Evolutionary conservation across 306 rosid genomes (phyloP).

Genomic region (Ceratonia siliqua): DNA sequence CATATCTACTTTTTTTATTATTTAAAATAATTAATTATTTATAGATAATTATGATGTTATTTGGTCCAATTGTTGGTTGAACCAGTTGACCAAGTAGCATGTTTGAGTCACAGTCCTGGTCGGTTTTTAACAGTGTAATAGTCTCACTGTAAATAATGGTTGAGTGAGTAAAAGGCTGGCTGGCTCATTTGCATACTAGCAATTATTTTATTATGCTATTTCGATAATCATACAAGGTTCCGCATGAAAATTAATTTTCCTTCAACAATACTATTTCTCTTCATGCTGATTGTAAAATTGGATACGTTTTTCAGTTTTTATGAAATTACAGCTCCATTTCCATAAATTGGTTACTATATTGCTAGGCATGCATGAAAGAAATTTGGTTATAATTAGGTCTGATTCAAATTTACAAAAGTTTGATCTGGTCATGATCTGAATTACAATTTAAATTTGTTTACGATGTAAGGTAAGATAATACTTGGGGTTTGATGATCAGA

Average conservation of each 20-base stretch:
- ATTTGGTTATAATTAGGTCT: slow-evolving; percentile 14
- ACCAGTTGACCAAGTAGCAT: no score
- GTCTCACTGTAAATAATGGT: background rate
- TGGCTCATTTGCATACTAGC: slow-evolving; percentile 6
- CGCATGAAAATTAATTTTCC: slow-evolving; percentile 8
- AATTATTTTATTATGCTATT: slow-evolving; percentile 1
- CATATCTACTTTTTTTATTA: no score
- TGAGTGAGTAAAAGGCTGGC: background rate
- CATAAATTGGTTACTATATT: background rate
- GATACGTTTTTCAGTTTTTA: slow-evolving; percentile 14
- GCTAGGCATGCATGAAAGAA: slow-evolving; percentile 3
- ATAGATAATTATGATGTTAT: no score
- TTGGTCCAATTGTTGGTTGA: no score
- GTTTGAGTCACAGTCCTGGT: no score
- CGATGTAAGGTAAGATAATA: slow-evolving; percentile 23
- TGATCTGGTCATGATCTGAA: slow-evolving; percentile 16
- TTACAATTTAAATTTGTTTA: background rate
- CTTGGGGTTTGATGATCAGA: slow-evolving; percentile 22
- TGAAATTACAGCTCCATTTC: slow-evolving; percentile 22
- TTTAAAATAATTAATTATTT: no score
- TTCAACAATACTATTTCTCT: slow-evolving; percentile 1
- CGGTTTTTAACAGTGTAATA: no score
- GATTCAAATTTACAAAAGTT: slow-evolving; percentile 1
- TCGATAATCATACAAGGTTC: slow-evolving; percentile 21
- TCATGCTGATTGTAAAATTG: slow-evolving; percentile 16